Conservation (phyloP, 768 basidiomycete species). For the Pisolithus sp. region DNA sequence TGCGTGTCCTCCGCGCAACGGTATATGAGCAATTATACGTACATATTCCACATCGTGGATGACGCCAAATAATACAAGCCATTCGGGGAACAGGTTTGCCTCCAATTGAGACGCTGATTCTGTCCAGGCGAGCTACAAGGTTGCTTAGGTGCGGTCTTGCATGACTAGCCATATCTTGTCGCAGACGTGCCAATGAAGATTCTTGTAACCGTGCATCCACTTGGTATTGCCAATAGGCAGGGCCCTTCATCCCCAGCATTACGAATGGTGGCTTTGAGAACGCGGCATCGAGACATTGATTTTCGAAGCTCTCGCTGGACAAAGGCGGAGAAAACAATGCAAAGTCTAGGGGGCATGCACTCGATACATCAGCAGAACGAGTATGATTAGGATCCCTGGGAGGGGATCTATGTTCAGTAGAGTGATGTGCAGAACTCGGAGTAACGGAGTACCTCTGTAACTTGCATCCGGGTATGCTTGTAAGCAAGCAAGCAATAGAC, state of each 20-base stretch:
- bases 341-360: conserved; percentile 8
- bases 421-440: background rate
- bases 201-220: background rate
- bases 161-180: conserved; percentile 8
- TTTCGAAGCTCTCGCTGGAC: background rate
- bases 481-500: conserved; percentile 11
- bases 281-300: background rate
- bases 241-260: conserved; percentile 14
- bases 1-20: conserved; percentile 5
- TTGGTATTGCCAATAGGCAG: background rate
- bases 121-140: conserved; percentile 7
- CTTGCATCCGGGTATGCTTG: conserved; percentile 10
- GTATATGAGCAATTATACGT: conserved; percentile 18
- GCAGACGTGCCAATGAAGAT: conserved; percentile 2
- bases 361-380: background rate
- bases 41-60: conserved; percentile 12
- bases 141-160: conserved; percentile 8
- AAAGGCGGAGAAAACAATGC: conserved; percentile 6
- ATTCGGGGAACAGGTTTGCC: conserved; percentile 15
- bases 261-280: background rate
- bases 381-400: background rate
- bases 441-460: conserved; percentile 11
- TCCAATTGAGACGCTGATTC: background rate
- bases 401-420: background rate
- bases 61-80: conserved; percentile 22